phyloP scores from a whole-genome alignment of 805 yeast species.

The Starmerella vitae region DNA sequence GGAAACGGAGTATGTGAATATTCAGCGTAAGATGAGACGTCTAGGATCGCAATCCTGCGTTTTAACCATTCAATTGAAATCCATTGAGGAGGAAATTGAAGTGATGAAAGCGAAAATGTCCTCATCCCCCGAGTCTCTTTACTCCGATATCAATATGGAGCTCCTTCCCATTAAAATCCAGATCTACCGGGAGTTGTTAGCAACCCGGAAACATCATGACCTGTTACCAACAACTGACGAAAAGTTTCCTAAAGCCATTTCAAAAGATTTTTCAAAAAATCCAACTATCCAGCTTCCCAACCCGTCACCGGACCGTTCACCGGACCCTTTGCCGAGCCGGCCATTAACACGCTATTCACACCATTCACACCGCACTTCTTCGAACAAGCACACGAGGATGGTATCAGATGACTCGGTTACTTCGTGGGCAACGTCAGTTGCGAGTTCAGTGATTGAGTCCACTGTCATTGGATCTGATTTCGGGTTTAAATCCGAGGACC shows the following conservation, averaged over 20 bases:
- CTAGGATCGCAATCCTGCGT: slow-evolving; percentile 11
- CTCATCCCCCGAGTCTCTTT: slow-evolving; percentile 6
- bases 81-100: slow-evolving; percentile 3
- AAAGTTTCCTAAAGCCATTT: too few species aligned
- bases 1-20: slow-evolving; percentile 1
- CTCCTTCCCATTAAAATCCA: background rate
- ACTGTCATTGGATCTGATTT: background rate
- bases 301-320: too few species aligned
- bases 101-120: slow-evolving; percentile 10
- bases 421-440: background rate
- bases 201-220: too few species aligned
- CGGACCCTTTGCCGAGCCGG: too few species aligned
- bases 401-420: background rate
- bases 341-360: too few species aligned
- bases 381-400: background rate
- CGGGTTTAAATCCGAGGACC: background rate
- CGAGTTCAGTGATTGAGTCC: background rate
- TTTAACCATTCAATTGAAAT: slow-evolving; percentile 6
- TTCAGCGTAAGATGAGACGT: slow-evolving; percentile 4
- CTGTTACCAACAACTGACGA: too few species aligned
- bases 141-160: slow-evolving; percentile 3
- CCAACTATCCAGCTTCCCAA: too few species aligned
- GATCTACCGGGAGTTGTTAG: too few species aligned
- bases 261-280: too few species aligned
- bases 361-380: too few species aligned